These are phyloP conservation scores for Fusarium sp. DNA, from an alignment of 2,329 filamentous ascomycete genomes.

Conservation along the genomic window DNA sequence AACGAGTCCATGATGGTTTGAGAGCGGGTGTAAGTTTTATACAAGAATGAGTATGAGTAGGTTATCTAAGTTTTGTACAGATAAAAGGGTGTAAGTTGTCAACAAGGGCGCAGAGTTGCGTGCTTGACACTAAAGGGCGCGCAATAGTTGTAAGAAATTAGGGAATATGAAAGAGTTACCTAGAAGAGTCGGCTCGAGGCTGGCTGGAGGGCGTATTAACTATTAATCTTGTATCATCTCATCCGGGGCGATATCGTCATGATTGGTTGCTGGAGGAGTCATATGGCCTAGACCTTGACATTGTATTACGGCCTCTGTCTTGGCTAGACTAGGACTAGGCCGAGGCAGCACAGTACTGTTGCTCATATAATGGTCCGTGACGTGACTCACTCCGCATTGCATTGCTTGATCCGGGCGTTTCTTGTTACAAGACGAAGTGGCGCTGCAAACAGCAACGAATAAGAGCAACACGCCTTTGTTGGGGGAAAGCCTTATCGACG, in stretches of 20 bases:
- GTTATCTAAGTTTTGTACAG: not conserved
- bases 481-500: slow-evolving; percentile 29
- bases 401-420: slow-evolving; percentile 29
- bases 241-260: slow-evolving; percentile 28
- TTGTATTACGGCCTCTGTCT: slow-evolving; percentile 11
- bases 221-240: slow-evolving; percentile 42
- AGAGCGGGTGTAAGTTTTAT: slow-evolving; percentile 15
- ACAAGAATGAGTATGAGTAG: not conserved
- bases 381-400: slow-evolving; percentile 29
- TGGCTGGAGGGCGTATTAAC: slow-evolving; percentile 22
- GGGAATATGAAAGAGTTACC: slow-evolving; percentile 37
- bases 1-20: slow-evolving; percentile 39
- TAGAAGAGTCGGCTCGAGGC: slow-evolving; percentile 38
- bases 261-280: slow-evolving; percentile 42
- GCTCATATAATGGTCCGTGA: slow-evolving; percentile 10
- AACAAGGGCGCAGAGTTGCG: slow-evolving; percentile 43
- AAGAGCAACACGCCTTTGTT: not conserved
- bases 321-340: not conserved
- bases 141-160: not conserved
- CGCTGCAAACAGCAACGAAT: slow-evolving; percentile 14
- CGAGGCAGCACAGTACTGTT: not conserved
- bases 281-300: slow-evolving; percentile 27
- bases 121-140: slow-evolving; percentile 40
- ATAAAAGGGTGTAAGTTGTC: slow-evolving; percentile 30
- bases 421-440: slow-evolving; percentile 19